Evolutionary conservation across 2,329 filamentous ascomycete genomes (phyloP), one percentile per base, ranked within the genome.

Genomic region (Pseudocercospora macadamiae): DNA sequence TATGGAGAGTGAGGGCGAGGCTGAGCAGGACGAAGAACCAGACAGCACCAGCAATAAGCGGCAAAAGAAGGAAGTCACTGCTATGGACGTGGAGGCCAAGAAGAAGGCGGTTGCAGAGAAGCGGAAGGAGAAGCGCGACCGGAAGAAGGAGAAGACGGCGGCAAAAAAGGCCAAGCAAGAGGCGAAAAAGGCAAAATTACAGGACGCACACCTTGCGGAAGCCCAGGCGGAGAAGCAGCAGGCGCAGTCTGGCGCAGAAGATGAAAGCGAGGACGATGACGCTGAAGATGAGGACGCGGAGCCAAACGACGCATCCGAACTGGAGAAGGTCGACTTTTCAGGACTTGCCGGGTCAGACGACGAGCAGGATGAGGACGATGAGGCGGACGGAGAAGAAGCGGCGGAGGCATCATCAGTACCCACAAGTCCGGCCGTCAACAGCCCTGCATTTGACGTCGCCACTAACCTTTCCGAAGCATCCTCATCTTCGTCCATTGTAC

Each of bases 401-500:
- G 64, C 67, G 36, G 70, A 69, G 26, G 64, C 63, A 25, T 73
- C 71, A 42, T 74, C 74, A 44, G 71, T 67, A 59, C 72, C 75
- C 10, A 69, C 73, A 54, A 74, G 71, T 55, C 71, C 74, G 45
- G 63, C 59, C 5, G 62, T 70, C 54, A 69, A 75, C 51, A 79
- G 77, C 34, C 73, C 77, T 59, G 73, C 75, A 42, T 72, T 74
- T 55, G 74, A 77, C 63, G 68, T 71, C 47, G 62, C 76, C 65
- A 69, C 71, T 37, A 72, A 74, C 54, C 71, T 72, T 26, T 77
- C 76, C 51, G 68, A 71, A 57, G 71, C 77, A 34, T 81, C 79
- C 8, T 81, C 79, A 2, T 75, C 77, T 44, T 80, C 79, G 39
- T 81, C 79, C 6, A 73, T 79, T 52, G 63, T 73, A 48, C 76